A percentile compares a stretch with the other conserved stretches of the same genome.
Evolutionary conservation across 257 asterid species (phyloP).

Genomic region (Gynochthodes officinalis): DNA sequence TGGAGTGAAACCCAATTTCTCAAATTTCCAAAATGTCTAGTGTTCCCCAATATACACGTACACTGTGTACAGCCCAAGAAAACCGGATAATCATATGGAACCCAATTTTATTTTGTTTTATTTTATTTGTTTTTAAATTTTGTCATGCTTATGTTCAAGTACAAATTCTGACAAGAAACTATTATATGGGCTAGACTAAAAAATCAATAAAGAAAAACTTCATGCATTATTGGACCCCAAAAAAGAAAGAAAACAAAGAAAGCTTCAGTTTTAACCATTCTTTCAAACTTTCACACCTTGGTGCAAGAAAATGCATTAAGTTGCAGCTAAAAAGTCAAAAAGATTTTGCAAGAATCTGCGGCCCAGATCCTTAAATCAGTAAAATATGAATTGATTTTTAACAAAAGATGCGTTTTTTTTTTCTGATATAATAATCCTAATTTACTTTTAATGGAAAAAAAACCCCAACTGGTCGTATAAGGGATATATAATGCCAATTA

Average conservation of each 20-base stretch:
- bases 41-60: neutral
- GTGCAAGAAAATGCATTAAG: neutral
- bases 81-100: neutral
- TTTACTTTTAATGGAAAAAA: too few species aligned
- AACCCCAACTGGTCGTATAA: too few species aligned
- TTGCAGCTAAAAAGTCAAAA: neutral
- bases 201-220: too few species aligned
- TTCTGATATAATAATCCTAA: too few species aligned
- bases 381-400: neutral
- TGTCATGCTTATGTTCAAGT: neutral
- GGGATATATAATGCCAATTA: too few species aligned
- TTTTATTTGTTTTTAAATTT: too few species aligned
- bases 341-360: neutral
- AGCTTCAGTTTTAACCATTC: too few species aligned
- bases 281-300: slow-evolving; percentile 8
- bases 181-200: too few species aligned
- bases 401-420: too few species aligned
- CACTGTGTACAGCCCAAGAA: neutral
- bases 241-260: too few species aligned
- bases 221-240: too few species aligned
- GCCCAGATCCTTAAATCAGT: neutral
- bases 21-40: neutral
- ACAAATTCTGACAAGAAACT: neutral
- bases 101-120: too few species aligned
- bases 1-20: neutral